Evolutionary conservation across 75 land plant genomes (phyloP), one percentile per base, ranked within the genome.

Genomic region (Adiantum capillusveneris): DNA sequence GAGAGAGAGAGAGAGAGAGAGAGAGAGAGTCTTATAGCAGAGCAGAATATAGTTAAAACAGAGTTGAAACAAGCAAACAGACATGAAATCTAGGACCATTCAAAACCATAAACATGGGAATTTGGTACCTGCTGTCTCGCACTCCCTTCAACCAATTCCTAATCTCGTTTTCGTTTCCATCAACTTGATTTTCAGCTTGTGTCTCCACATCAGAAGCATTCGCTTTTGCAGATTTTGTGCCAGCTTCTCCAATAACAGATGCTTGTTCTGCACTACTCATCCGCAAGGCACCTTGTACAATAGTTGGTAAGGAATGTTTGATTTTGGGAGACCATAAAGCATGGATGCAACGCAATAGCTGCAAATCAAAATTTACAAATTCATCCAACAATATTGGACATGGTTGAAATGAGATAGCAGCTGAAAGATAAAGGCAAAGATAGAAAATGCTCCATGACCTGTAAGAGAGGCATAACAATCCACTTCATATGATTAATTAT

Each of bases 61-160:
- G 9, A 5, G 7, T 3, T 9, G 7, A 34, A 34, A 34, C 9
- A 34, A 34, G 37, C 9, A 3, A 34, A 34, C 9, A 9, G 9
- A 34, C 37, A 3, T 34, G 37, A 34, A 34, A 3, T 9, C 9
- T 34, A 34, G 37, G 9, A 34, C 3, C 3, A 34, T 3, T 3
- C 37, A 34, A 34, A 3, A 34, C 37, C 3, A 34, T 5, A 34
- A 34, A n/a, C n/a, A n/a, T n/a, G n/a, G n/a, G 21, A 2, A 14
- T 31, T 24, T 2, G 80, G 36, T 84, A 95, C 99, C 99, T 95
- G 68, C 93, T 87, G n/a, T 95, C 99, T 58, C 99, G 75, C 55
- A 87, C 69, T 21, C 97, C 88, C 63, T 81, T 95, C 48, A 90
- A 57, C 99, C 97, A 95, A 49, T 88, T 95, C 29, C 97, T 73